Percentiles rank a stretch among this genome's conserved stretches.
These are phyloP conservation scores for Lathyrus sativus DNA, from an alignment of 306 rosid genomes.

Conservation along the genomic window DNA sequence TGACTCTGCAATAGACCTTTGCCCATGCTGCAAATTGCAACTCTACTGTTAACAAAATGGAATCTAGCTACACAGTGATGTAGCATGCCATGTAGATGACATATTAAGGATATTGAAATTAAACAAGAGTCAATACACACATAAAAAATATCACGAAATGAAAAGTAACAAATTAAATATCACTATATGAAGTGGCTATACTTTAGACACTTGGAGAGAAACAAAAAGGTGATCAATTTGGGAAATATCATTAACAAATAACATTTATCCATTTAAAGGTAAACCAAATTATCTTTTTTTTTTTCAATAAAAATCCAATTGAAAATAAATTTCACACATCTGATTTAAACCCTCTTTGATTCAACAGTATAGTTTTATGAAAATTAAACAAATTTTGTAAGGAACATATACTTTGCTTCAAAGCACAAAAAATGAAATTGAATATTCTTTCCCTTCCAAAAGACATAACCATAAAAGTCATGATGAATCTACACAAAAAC, in stretches of 20 bases:
- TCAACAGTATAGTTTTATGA: neutral
- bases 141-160: conserved; percentile 16
- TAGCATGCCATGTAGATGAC: conserved; percentile 11
- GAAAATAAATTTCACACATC: no score
- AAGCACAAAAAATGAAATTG: conserved; percentile 47
- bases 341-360: no score
- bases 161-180: conserved; percentile 28
- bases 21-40: conserved; percentile 34
- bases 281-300: neutral
- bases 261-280: neutral
- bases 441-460: conserved; percentile 46
- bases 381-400: conserved; percentile 31
- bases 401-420: conserved; percentile 57
- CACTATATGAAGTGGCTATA: conserved; percentile 4
- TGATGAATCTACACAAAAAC: conserved; percentile 12
- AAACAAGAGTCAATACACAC: neutral
- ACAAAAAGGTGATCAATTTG: conserved; percentile 15
- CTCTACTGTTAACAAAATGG: neutral
- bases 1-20: conserved; percentile 15
- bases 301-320: no score
- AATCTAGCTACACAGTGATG: neutral
- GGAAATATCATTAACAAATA: conserved; percentile 4
- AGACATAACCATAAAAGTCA: neutral
- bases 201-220: conserved; percentile 30
- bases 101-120: conserved; percentile 3